Conservation (phyloP, 2,329 filamentous ascomycete species). For the Trichophyton simii region DNA sequence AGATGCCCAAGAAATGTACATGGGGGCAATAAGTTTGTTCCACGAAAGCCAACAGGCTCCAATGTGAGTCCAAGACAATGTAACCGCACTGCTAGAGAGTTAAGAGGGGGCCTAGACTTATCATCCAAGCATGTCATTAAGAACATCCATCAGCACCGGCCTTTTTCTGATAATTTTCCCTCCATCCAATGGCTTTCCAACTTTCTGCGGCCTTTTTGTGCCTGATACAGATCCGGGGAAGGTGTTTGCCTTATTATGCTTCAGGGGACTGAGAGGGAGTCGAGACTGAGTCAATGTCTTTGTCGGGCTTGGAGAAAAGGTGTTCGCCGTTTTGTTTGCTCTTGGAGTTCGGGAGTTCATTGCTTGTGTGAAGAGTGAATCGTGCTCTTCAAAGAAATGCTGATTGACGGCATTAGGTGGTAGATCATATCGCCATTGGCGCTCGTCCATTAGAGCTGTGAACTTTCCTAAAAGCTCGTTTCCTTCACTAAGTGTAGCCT, state of each 20-base stretch:
- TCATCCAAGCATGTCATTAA: conserved; percentile 49
- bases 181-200: conserved; percentile 41
- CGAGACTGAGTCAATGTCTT: conserved; percentile 20
- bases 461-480: conserved; percentile 69
- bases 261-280: conserved; percentile 23
- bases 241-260: conserved; percentile 18
- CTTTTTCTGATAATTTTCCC: conserved; percentile 50
- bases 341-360: background rate
- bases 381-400: conserved; percentile 51
- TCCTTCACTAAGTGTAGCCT: conserved; percentile 53
- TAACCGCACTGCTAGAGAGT: background rate
- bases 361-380: conserved; percentile 1
- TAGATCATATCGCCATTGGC: conserved; percentile 69
- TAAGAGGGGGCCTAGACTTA: background rate
- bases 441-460: conserved; percentile 61
- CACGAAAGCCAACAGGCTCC: conserved; percentile 2
- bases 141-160: conserved; percentile 60
- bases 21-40: background rate
- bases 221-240: conserved; percentile 16
- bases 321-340: conserved; percentile 3
- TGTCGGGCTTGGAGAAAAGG: conserved; percentile 20
- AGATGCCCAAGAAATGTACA: background rate
- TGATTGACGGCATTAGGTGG: conserved; percentile 49
- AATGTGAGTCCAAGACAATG: conserved; percentile 6
- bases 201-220: conserved; percentile 44